A percentile compares a stretch with the other conserved stretches of the same genome.
Evolutionary conservation across 2,329 filamentous ascomycete species (phyloP).

Genomic region (Talaromyces sp.): DNA sequence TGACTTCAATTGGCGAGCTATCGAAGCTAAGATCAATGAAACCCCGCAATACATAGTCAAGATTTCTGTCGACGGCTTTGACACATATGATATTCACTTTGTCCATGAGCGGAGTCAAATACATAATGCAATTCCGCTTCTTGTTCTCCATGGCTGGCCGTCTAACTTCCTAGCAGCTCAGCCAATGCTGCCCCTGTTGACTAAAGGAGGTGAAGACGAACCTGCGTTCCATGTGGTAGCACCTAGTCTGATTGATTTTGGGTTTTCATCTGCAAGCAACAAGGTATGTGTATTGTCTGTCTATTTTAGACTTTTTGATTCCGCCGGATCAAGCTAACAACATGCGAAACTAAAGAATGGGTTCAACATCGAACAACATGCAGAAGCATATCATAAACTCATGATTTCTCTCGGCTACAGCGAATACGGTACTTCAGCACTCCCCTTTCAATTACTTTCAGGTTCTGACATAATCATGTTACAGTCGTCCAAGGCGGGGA

Average conservation of each 20-base stretch:
- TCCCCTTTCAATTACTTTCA: not conserved
- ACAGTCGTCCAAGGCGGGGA: not conserved
- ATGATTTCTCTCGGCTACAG: not conserved
- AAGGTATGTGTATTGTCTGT: not conserved
- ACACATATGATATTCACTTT: not conserved
- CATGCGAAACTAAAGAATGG: not conserved
- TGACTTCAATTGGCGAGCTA: not conserved
- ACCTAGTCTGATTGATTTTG: not conserved
- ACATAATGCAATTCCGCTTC: conserved; percentile 4
- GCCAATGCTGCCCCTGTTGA: conserved; percentile 4
- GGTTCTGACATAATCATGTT: not conserved
- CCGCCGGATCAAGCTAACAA: not conserved
- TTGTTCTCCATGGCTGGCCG: conserved; percentile 14
- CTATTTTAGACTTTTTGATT: not conserved
- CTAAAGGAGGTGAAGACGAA: not conserved
- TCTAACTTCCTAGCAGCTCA: conserved; percentile 7
- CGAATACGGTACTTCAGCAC: not conserved
- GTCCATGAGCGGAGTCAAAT: conserved; percentile 1
- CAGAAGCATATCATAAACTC: not conserved
- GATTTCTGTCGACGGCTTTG: not conserved
- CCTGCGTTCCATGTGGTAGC: not conserved
- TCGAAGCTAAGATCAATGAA: not conserved
- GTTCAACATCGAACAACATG: not conserved
- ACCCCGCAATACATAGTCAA: not conserved
- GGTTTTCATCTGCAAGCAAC: not conserved